Evolutionary conservation across 1,284 basidiomycete species (phyloP), one percentile per base, ranked within the genome.

Genomic region (Cutaneotrichosporon mucoides): DNA sequence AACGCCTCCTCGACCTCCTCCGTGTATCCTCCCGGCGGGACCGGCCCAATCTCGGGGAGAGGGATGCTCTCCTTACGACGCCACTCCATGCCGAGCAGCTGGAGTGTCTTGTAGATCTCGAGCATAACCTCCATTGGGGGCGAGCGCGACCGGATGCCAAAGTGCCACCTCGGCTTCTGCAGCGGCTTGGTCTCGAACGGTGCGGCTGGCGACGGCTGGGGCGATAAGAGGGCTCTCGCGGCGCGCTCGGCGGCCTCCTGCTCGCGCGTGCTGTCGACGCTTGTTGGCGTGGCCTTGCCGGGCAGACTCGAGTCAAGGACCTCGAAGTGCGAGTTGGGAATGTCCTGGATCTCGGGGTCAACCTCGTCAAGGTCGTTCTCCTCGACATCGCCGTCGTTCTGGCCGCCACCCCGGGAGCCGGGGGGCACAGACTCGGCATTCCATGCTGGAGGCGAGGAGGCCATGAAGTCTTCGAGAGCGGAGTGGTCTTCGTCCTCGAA

Each of bases 71-170:
- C 78, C 57, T 81, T 79, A 62, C 71, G 69, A 47, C 79, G 78
- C 94, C 95, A 99, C 77, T 99, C 92, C 92, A 99, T 97, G 15
- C 90, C 91, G n/a, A 99, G 81, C 57, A 86, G 82, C 78, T 90
- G 89, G 58, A 99, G 80, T 55, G 94, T 96, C 63, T 91, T 83
- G 80, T 99, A 99, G 59, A 99, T 96, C 82, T 98, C 95, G 33
- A 97, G 81, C 94, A 99, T 97, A 47, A 99, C 95, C 76, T 98
- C 95, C 92, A 98, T 96, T 16, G 95, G 95, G 47, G 93, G 92
- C 60, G 89, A 92, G 58, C 93, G 84, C 66, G 90, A 93, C 41
- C 95, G 85, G 47, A 99, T 99, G 5, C 96, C 95, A 73, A 98
- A 99, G 76, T 99, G 96, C 96, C 96, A 99, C 72, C 88, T 88